A percentile compares a stretch with the other conserved stretches of the same genome.
Conservation (phyloP, 2,329 filamentous ascomycete genomes). For the Meredithiella fracta region DNA sequence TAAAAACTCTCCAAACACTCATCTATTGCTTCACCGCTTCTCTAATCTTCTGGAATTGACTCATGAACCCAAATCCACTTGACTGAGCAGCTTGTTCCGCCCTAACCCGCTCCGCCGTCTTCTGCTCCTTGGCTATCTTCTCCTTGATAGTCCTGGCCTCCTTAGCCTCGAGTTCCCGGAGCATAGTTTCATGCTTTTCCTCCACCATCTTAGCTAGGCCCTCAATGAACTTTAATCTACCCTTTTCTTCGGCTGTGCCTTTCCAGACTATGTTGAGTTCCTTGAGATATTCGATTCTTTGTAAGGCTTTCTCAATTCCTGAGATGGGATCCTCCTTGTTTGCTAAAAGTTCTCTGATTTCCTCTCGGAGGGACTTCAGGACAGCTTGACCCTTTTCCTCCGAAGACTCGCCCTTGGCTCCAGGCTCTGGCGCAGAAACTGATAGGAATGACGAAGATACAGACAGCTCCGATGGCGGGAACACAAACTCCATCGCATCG, state of each 20-base stretch:
- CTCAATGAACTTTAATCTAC: conserved; percentile 66
- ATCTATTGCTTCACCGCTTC: conserved; percentile 28
- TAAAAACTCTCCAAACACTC: not conserved
- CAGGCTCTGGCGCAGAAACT: conserved; percentile 69
- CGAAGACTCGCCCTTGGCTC: conserved; percentile 43
- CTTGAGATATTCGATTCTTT: conserved; percentile 61
- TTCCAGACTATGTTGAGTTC: conserved; percentile 72
- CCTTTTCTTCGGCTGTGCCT: conserved; percentile 88
- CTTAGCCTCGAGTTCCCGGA: conserved; percentile 34
- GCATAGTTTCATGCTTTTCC: conserved; percentile 43
- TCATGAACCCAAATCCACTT: conserved; percentile 38
- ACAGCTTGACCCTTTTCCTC: conserved; percentile 80
- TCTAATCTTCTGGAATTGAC: conserved; percentile 44
- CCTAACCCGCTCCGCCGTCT: conserved; percentile 8
- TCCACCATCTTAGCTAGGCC: conserved; percentile 66
- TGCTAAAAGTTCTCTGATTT: conserved; percentile 53
- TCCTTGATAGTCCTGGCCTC: conserved; percentile 26
- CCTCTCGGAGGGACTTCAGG: conserved; percentile 50
- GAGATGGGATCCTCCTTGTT: conserved; percentile 38
- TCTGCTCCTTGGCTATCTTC: conserved; percentile 22
- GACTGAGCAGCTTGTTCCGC: conserved; percentile 17
- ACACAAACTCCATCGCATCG: conserved; percentile 86
- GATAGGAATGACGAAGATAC: conserved; percentile 75
- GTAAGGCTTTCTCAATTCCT: conserved; percentile 57
- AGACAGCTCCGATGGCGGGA: conserved; percentile 75